A percentile compares a stretch with the other conserved stretches of the same genome.
phyloP scores from a whole-genome alignment of 176 grass and related monocot species.

The Hordeum vulgare region DNA sequence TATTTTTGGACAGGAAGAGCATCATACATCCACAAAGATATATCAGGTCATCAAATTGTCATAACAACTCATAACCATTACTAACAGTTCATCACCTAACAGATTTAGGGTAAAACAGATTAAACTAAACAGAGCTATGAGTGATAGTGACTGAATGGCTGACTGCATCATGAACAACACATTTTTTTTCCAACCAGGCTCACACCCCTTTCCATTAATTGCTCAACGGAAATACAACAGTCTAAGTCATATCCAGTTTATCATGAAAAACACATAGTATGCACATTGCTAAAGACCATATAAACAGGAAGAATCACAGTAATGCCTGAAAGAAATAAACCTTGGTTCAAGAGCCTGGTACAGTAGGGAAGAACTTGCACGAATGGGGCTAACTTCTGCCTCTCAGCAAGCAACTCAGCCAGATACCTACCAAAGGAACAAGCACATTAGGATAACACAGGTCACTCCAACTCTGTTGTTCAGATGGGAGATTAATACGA shows the following conservation, averaged over 20 bases:
- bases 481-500: neutral
- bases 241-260: too few species aligned
- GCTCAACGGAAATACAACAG: too few species aligned
- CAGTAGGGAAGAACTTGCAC: constrained; percentile 97
- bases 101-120: neutral
- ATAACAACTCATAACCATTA: neutral
- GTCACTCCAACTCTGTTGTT: neutral
- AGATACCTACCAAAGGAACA: constrained; percentile 68
- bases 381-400: constrained; percentile 94
- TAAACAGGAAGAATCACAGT: neutral
- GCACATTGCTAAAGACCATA: neutral
- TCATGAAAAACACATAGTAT: neutral
- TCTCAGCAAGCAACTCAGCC: constrained; percentile 91
- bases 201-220: too few species aligned
- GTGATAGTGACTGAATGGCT: neutral
- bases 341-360: constrained; percentile 89
- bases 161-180: neutral
- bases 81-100: neutral
- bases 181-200: too few species aligned
- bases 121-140: neutral
- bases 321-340: constrained; percentile 28
- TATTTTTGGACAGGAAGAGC: neutral
- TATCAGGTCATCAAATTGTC: neutral
- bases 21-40: neutral
- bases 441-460: constrained; percentile 11